Conservation (phyloP, 148 eudicot species). For the Vaccinium vitisidaea region DNA sequence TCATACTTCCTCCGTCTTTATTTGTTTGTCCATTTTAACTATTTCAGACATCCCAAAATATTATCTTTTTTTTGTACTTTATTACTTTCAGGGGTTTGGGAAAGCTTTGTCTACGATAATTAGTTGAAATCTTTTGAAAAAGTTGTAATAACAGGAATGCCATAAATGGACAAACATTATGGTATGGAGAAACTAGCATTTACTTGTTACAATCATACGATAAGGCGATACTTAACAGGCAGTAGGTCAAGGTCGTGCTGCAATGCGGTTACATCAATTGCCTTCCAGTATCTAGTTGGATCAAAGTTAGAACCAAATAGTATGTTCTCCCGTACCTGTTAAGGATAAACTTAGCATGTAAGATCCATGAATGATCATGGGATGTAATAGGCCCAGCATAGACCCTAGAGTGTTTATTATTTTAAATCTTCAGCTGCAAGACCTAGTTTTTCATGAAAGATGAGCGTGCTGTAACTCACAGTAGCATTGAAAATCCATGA, state of each 20-base stretch:
- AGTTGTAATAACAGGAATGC: neutral
- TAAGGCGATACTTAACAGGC: conserved; percentile 41
- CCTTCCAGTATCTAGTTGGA: conserved; percentile 45
- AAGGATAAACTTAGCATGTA: neutral
- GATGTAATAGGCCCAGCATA: neutral
- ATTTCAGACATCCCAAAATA: neutral
- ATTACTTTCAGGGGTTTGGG: neutral
- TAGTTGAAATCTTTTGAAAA: neutral
- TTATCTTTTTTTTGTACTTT: neutral
- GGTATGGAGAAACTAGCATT: neutral
- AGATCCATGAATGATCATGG: neutral
- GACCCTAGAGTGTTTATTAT: neutral
- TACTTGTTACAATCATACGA: neutral
- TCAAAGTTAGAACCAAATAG: conserved; percentile 58
- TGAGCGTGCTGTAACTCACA: conserved; percentile 33
- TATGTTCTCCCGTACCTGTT: conserved; percentile 56
- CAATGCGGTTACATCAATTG: conserved; percentile 54
- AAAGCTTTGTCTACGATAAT: neutral
- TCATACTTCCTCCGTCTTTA: neutral
- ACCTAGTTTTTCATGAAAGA: conserved; percentile 5
- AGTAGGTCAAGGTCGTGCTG: conserved; percentile 58
- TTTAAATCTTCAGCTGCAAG: neutral
- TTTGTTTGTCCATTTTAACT: neutral
- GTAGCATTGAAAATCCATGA: conserved; percentile 71
- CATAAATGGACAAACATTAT: neutral